phyloP scores from a whole-genome alignment of 2,329 filamentous ascomycete genomes.

The Paecilomyces niveus region DNA sequence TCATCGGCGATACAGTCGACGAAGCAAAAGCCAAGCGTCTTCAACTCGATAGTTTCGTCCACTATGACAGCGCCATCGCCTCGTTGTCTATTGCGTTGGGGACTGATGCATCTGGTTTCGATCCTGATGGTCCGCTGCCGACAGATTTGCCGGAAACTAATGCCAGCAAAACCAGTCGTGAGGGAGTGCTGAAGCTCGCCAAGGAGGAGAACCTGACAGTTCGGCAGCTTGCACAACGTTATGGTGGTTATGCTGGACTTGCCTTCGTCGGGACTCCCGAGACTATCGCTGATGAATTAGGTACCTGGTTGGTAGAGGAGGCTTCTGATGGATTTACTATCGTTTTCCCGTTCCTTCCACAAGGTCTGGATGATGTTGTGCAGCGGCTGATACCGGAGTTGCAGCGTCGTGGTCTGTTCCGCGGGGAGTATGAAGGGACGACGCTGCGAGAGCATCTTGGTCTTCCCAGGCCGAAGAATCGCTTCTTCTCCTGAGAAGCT shows the following conservation, averaged over 20 bases:
- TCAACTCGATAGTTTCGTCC: slow-evolving; percentile 45
- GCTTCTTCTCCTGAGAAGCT: slow-evolving; percentile 21
- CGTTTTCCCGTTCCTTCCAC: slow-evolving; percentile 43
- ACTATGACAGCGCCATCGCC: slow-evolving; percentile 49
- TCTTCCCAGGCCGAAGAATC: slow-evolving; percentile 41
- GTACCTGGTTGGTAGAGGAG: slow-evolving; percentile 41
- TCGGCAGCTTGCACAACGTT: slow-evolving; percentile 45
- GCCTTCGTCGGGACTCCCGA: slow-evolving; percentile 46
- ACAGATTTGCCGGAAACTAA: slow-evolving; percentile 47
- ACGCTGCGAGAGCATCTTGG: slow-evolving; percentile 51
- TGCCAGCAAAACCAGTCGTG: slow-evolving; percentile 45
- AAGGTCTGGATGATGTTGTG: slow-evolving; percentile 45
- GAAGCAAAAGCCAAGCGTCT: slow-evolving; percentile 45
- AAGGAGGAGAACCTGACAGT: slow-evolving; percentile 42
- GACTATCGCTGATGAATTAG: slow-evolving; percentile 45
- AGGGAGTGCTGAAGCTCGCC: slow-evolving; percentile 39
- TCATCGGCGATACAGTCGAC: slow-evolving; percentile 44
- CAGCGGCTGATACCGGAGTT: slow-evolving; percentile 44
- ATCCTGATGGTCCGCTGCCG: slow-evolving; percentile 45
- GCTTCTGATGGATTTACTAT: slow-evolving; percentile 48
- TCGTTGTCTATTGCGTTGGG: slow-evolving; percentile 46
- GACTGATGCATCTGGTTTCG: slow-evolving; percentile 40
- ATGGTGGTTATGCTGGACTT: slow-evolving; percentile 44
- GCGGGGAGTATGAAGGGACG: slow-evolving; percentile 45
- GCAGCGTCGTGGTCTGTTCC: slow-evolving; percentile 45